Percentiles rank a stretch among this genome's conserved stretches.
Conservation (phyloP, 257 asterid genomes). For the Solanum okadae region DNA sequence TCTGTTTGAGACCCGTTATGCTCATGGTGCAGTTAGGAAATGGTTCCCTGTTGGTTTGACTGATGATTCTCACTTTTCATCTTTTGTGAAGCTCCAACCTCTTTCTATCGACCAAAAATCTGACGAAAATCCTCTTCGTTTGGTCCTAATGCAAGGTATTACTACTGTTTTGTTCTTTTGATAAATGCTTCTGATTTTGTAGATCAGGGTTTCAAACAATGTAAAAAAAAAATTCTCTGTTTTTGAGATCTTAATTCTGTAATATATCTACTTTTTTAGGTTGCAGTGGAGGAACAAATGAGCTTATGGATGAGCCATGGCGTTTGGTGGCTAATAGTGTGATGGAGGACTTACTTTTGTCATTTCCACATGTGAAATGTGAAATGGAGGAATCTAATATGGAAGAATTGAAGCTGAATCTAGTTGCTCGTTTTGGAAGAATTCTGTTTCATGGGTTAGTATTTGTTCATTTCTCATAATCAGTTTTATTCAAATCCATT, state of each 20-base stretch:
- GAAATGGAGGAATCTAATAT: conserved; percentile 11
- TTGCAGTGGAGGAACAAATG: conserved; percentile 1
- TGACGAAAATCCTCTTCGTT: conserved; percentile 18
- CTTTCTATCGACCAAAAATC: conserved; percentile 12
- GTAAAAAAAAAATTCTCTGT: not conserved
- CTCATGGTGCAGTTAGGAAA: conserved; percentile 14
- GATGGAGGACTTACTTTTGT: conserved; percentile 24
- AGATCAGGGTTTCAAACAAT: not conserved
- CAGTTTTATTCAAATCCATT: not conserved
- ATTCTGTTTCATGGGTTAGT: conserved; percentile 40
- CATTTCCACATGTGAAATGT: conserved; percentile 22
- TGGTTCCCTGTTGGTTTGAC: conserved; percentile 45
- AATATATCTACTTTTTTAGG: not conserved
- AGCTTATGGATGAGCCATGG: conserved; percentile 26
- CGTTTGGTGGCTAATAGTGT: conserved; percentile 18
- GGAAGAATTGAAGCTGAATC: conserved; percentile 20
- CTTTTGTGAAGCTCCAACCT: conserved; percentile 18
- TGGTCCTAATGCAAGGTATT: conserved; percentile 5
- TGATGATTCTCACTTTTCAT: conserved; percentile 14
- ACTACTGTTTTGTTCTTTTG: not conserved
- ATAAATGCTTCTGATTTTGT: too few species aligned
- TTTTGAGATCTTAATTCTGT: not conserved
- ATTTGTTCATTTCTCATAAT: not conserved
- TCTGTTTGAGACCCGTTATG: conserved; percentile 2
- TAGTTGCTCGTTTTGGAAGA: conserved; percentile 34